These are phyloP conservation scores for Exutisphaerella laricina DNA, from an alignment of 2,329 filamentous ascomycete genomes.

Conservation along the genomic window DNA sequence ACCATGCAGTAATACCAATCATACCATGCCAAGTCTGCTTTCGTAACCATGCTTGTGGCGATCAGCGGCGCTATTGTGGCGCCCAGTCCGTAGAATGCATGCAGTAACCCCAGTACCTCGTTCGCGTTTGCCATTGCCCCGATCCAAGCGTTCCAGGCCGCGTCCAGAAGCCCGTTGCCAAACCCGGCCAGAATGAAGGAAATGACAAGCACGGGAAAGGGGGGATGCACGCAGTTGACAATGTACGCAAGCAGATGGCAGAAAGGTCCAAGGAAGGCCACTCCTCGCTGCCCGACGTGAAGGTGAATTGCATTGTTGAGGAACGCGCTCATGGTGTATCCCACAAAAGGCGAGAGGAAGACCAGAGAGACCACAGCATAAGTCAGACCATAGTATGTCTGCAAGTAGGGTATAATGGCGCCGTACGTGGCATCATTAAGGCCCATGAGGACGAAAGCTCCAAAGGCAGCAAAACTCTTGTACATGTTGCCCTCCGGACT, in stretches of 20 bases:
- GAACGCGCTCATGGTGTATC: constrained; percentile 59
- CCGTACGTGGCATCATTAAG: constrained; percentile 55
- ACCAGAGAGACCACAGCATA: constrained; percentile 61
- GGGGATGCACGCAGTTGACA: constrained; percentile 61
- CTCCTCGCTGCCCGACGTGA: constrained; percentile 62
- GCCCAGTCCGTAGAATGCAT: constrained; percentile 66
- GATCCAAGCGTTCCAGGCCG: constrained; percentile 57
- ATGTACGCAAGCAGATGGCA: constrained; percentile 62
- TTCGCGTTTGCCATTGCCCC: constrained; percentile 64
- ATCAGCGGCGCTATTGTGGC: constrained; percentile 64
- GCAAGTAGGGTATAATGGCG: constrained; percentile 51
- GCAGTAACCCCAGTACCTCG: constrained; percentile 61
- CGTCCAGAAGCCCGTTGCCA: constrained; percentile 64
- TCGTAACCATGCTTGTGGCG: constrained; percentile 67
- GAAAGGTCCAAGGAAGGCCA: constrained; percentile 59
- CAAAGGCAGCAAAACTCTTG: constrained; percentile 55
- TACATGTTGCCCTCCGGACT: constrained; percentile 53
- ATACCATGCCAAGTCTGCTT: constrained; percentile 60
- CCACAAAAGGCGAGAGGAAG: constrained; percentile 61
- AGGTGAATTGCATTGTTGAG: constrained; percentile 61
- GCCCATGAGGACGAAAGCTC: constrained; percentile 60
- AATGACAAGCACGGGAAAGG: constrained; percentile 61
- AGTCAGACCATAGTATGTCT: constrained; percentile 56
- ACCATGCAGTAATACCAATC: constrained; percentile 73
- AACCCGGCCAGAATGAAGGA: constrained; percentile 62